Percentiles rank a stretch among this genome's conserved stretches.
Evolutionary conservation across 1,139 yeast species (phyloP).

Genomic region (Pneumocystis oryctolagi): DNA sequence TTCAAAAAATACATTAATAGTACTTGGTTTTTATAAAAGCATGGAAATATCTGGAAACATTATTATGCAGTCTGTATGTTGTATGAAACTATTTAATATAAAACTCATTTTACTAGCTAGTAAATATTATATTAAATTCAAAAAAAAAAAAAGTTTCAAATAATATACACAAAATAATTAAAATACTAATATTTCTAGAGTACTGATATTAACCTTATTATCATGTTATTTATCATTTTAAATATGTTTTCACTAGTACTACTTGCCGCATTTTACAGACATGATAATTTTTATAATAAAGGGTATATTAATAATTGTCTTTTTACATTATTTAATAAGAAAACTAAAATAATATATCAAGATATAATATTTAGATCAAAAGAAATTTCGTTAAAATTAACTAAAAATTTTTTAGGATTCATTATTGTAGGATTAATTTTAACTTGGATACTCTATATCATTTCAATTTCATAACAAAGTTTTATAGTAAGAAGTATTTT

Average conservation of each 20-base stretch:
- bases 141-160: neutral
- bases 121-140: neutral
- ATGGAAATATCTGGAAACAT: neutral
- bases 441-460: neutral
- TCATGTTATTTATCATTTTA: neutral
- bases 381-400: neutral
- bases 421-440: neutral
- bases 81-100: neutral
- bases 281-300: neutral
- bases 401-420: neutral
- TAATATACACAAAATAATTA: neutral
- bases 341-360: neutral
- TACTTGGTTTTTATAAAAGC: neutral
- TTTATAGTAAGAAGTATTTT: neutral
- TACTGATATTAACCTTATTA: neutral
- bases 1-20: neutral
- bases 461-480: neutral
- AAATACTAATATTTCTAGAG: neutral
- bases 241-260: neutral
- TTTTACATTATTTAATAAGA: neutral
- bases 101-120: neutral
- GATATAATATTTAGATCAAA: neutral
- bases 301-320: neutral
- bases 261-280: neutral
- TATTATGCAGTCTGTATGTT: neutral